Evolutionary conservation across 805 yeast species (phyloP).

Genomic region (Spathaspora passalidarum): DNA sequence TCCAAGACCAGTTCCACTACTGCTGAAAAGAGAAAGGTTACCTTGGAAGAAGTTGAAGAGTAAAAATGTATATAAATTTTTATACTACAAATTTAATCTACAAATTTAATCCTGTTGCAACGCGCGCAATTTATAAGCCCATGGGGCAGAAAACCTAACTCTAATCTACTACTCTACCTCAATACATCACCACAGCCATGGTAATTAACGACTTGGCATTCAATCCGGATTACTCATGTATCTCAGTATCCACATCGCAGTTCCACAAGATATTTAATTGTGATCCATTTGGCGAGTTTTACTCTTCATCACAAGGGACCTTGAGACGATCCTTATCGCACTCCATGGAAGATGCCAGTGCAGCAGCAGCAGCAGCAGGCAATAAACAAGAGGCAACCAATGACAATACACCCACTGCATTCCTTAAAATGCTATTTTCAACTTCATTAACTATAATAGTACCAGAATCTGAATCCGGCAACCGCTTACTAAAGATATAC

Average conservation of each 20-base stretch:
- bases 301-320: constrained; percentile 18
- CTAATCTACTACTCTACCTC: no score
- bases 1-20: constrained; percentile 14
- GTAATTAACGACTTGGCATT: constrained; percentile 35
- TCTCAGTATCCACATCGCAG: constrained; percentile 31
- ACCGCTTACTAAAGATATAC: constrained; percentile 34
- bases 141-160: no score
- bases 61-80: neutral
- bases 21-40: constrained; percentile 28
- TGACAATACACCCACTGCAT: constrained; percentile 24
- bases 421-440: constrained; percentile 38
- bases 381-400: neutral
- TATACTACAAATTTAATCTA: no score
- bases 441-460: constrained; percentile 40
- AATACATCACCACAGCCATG: no score
- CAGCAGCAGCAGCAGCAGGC: neutral
- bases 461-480: constrained; percentile 26
- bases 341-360: constrained; percentile 7
- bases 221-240: constrained; percentile 41
- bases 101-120: no score
- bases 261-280: constrained; percentile 40
- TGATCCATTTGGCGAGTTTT: constrained; percentile 46
- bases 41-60: constrained; percentile 41
- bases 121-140: no score
- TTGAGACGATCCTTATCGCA: constrained; percentile 13